A percentile compares a stretch with the other conserved stretches of the same genome.
phyloP scores from a whole-genome alignment of 208 protist species.

The Wallacemonas rigidus region DNA sequence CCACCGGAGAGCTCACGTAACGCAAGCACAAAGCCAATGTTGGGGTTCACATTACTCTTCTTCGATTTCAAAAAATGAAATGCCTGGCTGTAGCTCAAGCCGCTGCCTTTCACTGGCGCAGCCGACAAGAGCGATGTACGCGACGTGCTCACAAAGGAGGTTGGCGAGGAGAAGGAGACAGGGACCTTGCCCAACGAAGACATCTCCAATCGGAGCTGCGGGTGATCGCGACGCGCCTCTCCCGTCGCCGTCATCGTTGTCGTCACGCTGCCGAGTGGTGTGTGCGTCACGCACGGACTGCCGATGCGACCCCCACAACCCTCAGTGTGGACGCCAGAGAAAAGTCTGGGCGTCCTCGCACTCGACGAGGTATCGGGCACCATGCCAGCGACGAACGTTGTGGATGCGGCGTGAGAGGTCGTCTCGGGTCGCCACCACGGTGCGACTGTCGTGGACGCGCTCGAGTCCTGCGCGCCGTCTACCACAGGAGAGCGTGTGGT shows the following conservation, averaged over 20 bases:
- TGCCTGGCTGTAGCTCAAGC: constrained; percentile 61
- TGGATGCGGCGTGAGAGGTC: no score
- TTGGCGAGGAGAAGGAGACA: constrained; percentile 4
- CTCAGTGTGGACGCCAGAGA: neutral
- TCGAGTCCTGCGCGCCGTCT: neutral
- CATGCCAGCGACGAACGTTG: no score
- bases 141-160: neutral
- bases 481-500: neutral
- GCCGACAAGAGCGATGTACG: neutral
- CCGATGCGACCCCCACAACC: neutral
- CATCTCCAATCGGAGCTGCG: neutral
- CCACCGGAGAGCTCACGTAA: constrained; percentile 56
- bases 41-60: constrained; percentile 80
- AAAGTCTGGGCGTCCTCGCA: no score
- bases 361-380: no score
- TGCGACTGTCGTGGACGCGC: no score
- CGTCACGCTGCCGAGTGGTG: neutral
- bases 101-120: neutral
- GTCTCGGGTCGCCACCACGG: no score
- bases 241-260: neutral
- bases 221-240: neutral
- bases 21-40: constrained; percentile 83
- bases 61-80: constrained; percentile 62
- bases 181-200: neutral
- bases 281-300: neutral